Base-by-base conservation (phyloP, 163 green algal species). In the Trebouxia gelatinosa region DNA sequence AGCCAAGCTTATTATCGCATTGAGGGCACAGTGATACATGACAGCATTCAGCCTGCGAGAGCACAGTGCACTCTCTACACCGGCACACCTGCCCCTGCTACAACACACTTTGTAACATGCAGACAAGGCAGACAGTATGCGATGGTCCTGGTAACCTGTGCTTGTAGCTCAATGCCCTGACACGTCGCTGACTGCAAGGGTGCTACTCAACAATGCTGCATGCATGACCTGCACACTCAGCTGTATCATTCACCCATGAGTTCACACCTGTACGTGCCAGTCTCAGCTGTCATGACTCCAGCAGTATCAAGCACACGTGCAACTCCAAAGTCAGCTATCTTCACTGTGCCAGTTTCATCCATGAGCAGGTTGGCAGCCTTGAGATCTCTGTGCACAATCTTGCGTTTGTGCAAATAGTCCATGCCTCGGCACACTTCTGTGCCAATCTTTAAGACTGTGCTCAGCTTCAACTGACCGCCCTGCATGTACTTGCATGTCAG, bases 361-460 rank as follows among this genome's bases (percentile, higher is more conserved):
- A 99, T 91, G 54, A 99, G 89, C 81, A 99, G 84, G 88, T 99
- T 99, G 48, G 95, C 95, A 9, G 95, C 92, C 84, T 99, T 99
- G 29, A 99, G 85, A 87, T 99, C 96, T 0, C 96, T 81, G 87
- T 99, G 96, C 66, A 99, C 95, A 84, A 99, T 99, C n/a, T 97
- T 97, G 40, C 92, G 91, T 85, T 97, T 93, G 86, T 99, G 96
- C 81, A 99, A 85, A 89, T 98, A 99, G 86, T 98, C 96, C 96
- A 99, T 99, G 43, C 96, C 96, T 19, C 91, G 82, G 21, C 88
- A 92, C 39, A 99, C 93, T 77, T 98, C 94, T 38, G 93, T 74
- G 21, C 82, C 90, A 38, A 98, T 86, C 78, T 95, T 94, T 1
- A 99, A 76, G 9, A 97, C 80, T 40, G 90, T 80, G 0, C 82